Base-by-base conservation (phyloP, 768 basidiomycete species). In the Tubosaeta sp. region DNA sequence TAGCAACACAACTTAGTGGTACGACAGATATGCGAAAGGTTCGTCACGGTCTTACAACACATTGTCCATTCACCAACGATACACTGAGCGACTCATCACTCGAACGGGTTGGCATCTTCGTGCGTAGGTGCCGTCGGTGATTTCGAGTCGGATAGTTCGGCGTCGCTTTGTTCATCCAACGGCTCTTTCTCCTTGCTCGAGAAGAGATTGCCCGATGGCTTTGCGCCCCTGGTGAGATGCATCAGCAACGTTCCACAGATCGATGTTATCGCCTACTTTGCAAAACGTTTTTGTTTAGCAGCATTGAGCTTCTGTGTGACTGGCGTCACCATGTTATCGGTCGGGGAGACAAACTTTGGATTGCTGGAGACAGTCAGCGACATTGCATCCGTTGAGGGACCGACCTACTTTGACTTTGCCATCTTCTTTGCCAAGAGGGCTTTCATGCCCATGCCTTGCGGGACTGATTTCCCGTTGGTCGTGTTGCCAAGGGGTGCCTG, bases 301-400 rank as follows among this genome's bases (percentile, higher is more conserved):
- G 88, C 89, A 44, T 77, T 87, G 46, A 98, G 79, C 70, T 97
- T 98, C 71, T 94, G 87, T 6, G 94, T 90, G 66, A 83, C 84
- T 3, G 95, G 95, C 3, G 93, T 95, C 78, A 97, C 83, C 70
- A 98, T 77, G 65, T 88, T 90, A 69, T 99, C 95, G 9, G 95
- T 96, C 3, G 95, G 95, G 16, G 95, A 97, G 62, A 94, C 76
- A 64, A 82, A 92, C 30, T 82, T 82, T 19, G 90, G 87, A 68
- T 96, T 96, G 67, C 92, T 93, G 65, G 27, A 14, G 14, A 53
- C 16, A 32, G 46, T 59, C 60, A 55, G 49, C 31, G 44, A 30
- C 27, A 4, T 21, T 40, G 9, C 38, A 34, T 18, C 16, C 13
- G 25, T 29, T 44, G 30, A 25, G 29, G 27, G 29, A 31, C 36